Percentiles rank a stretch among this genome's conserved stretches.
Evolutionary conservation across 495 filamentous ascomycete species (phyloP).

Genomic region (Cladorrhinum samala): DNA sequence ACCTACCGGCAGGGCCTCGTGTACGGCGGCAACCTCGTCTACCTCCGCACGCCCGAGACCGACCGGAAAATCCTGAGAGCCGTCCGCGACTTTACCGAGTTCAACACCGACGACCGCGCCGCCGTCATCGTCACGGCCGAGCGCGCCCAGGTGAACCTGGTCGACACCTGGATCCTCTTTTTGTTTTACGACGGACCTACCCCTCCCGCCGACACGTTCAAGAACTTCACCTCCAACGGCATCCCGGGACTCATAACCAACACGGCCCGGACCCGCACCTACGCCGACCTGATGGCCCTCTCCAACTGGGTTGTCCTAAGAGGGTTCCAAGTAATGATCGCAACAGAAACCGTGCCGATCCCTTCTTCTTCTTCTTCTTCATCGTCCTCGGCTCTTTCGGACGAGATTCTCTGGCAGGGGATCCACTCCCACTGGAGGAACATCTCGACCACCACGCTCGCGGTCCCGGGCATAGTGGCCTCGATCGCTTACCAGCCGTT

Average conservation of each 20-base stretch:
- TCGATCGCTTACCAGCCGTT: slow-evolving; percentile 54
- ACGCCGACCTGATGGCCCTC: slow-evolving; percentile 42
- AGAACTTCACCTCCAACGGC: slow-evolving; percentile 48
- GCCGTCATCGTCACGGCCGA: slow-evolving; percentile 52
- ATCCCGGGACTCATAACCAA: slow-evolving; percentile 41
- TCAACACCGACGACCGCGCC: slow-evolving; percentile 50
- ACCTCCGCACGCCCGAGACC: slow-evolving; percentile 33
- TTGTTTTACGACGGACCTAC: slow-evolving; percentile 57
- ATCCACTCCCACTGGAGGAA: slow-evolving; percentile 51
- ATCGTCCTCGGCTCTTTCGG: slow-evolving; percentile 29
- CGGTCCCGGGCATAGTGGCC: slow-evolving; percentile 42
- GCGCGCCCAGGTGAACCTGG: slow-evolving; percentile 32
- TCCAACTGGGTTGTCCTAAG: slow-evolving; percentile 35
- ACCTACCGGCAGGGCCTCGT: slow-evolving; percentile 43
- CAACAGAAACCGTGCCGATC: slow-evolving; percentile 52
- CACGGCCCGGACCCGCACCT: slow-evolving; percentile 46
- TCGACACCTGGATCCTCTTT: slow-evolving; percentile 55
- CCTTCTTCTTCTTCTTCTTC: too few species aligned
- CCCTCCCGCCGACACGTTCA: slow-evolving; percentile 49
- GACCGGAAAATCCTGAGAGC: slow-evolving; percentile 42
- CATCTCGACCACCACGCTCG: slow-evolving; percentile 31
- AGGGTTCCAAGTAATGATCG: slow-evolving; percentile 48
- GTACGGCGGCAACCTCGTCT: slow-evolving; percentile 51
- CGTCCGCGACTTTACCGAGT: slow-evolving; percentile 50
- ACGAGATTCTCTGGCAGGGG: slow-evolving; percentile 37